Base-by-base conservation (phyloP, 2,329 filamentous ascomycete genomes). In the Pseudocercospora crystallina region DNA sequence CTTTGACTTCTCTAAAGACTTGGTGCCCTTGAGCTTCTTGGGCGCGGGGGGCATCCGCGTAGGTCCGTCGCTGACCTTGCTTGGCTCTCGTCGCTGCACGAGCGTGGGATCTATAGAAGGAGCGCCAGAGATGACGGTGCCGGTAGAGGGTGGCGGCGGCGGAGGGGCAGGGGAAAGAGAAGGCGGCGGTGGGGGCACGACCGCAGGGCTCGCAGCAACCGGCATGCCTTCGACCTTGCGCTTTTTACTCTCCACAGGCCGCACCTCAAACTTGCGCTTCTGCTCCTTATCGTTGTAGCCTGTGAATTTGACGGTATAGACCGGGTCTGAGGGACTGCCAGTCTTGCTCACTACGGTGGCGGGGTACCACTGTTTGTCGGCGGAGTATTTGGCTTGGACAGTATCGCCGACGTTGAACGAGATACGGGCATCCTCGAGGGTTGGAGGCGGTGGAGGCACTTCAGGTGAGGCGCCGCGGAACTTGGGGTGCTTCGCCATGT, bases 221-320 rank as follows among this genome's bases (percentile, higher is more conserved):
- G 86, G 80, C 56, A 82, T 82, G 62, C 81, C 84, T 73, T 96
- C 91, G 70, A 89, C 87, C 74, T 96, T 91, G 60, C 80, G 80
- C 64, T 83, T 79, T 64, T 83, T 79, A 57, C 69, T 55, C 39
- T 53, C 69, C 43, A 94, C 75, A 43, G 90, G 89, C 63, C 89
- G 85, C 59, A 96, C 89, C 65, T 97, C 90, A 70, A 87, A 86
- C 55, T 87, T 83, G 50, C 66, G 82, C 54, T 95, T 73, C 31
- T 88, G 94, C 71, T 96, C 90, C 39, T 86, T 89, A 15, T 81
- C 90, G 43, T 69, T 69, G 73, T 97, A 97, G 64, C 84, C 89
- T 73, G 95, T 92, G 78, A 97, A 99, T 62, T 88, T 94, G 70
- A 99, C 91, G 41, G 89, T 87, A 70, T 96, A 99, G 57, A 96